Evolutionary conservation across 371 early-diverging fungal genomes (phyloP).

Genomic region (Syncephalastrum monosporum): DNA sequence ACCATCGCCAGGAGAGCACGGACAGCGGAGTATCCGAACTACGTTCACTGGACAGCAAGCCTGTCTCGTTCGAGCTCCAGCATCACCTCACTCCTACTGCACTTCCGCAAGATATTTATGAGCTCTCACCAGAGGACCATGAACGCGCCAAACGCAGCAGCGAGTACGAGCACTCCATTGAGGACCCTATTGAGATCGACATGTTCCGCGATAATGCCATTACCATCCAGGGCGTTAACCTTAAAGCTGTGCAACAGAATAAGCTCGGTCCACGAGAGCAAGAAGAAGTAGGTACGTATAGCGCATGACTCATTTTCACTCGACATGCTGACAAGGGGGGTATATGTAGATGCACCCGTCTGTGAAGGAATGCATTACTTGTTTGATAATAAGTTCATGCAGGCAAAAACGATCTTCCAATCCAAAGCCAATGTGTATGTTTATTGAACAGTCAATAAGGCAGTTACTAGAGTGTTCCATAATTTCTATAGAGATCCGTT

Average conservation of each 20-base stretch:
- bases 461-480: neutral
- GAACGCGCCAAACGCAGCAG: slow-evolving; percentile 14
- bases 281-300: slow-evolving; percentile 45
- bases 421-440: slow-evolving; percentile 36
- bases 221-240: slow-evolving; percentile 14
- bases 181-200: slow-evolving; percentile 22
- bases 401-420: slow-evolving; percentile 43
- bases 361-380: slow-evolving; percentile 40
- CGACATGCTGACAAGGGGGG: too few species aligned
- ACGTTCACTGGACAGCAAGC: too few species aligned
- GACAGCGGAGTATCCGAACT: too few species aligned
- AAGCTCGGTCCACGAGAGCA: slow-evolving; percentile 51
- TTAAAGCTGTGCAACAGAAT: slow-evolving; percentile 36
- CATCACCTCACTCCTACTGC: too few species aligned
- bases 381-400: slow-evolving; percentile 54
- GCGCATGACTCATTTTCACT: too few species aligned
- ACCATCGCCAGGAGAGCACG: too few species aligned
- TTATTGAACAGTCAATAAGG: neutral
- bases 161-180: slow-evolving; percentile 24
- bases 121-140: slow-evolving; percentile 10
- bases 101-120: too few species aligned
- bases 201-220: slow-evolving; percentile 22
- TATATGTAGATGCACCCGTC: slow-evolving; percentile 37
- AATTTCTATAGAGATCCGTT: slow-evolving; percentile 34
- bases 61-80: too few species aligned